Base-by-base conservation (phyloP, 2,329 filamentous ascomycete genomes). In the Venturia oleaginea region DNA sequence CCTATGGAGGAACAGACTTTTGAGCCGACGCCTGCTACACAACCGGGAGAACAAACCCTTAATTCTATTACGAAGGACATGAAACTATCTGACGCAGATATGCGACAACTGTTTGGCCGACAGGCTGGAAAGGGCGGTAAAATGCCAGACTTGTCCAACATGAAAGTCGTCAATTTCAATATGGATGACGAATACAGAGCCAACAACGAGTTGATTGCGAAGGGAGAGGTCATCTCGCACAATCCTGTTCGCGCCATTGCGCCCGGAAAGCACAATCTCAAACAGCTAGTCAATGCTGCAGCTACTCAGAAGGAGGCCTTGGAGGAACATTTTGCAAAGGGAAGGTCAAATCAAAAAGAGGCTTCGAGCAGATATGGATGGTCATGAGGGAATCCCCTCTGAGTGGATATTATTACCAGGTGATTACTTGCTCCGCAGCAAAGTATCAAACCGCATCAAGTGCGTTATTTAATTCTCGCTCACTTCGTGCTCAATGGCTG, bases 251-350 rank as follows among this genome's bases (percentile, higher is more conserved):
- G 91, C 62, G 80, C 87, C 2, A 88, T 96, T 72, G 87, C 90
- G 30, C 89, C 92, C 3, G 90, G 91, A 66, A 97, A 97, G 78
- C 92, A 97, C 77, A 95, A 84, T 71, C 80, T 97, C 74, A 87
- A 88, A 72, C 92, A 96, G 78, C 81, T 97, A 70, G 89, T 97
- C 68, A 91, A 86, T 75, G 89, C 89, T 67, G 92, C 90, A 32
- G 86, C 86, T 69, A 90, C 82, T 67, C 92, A 97, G 76, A 86
- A 87, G 72, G 91, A 96, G 13, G 92, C 91, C 2, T 78, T 97
- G 68, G 92, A 97, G 76, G 93, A 97, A 72, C 92, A 90, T 73
- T 97, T 96, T 79, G 91, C 91, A 24, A 81, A 87, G 69, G 90
- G 91, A 6, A 87, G 84, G 77, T 84, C 83, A 70, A 94, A 92